Conservation (phyloP, 176 grass and related monocot genomes). For the Calamus simplicifolius region DNA sequence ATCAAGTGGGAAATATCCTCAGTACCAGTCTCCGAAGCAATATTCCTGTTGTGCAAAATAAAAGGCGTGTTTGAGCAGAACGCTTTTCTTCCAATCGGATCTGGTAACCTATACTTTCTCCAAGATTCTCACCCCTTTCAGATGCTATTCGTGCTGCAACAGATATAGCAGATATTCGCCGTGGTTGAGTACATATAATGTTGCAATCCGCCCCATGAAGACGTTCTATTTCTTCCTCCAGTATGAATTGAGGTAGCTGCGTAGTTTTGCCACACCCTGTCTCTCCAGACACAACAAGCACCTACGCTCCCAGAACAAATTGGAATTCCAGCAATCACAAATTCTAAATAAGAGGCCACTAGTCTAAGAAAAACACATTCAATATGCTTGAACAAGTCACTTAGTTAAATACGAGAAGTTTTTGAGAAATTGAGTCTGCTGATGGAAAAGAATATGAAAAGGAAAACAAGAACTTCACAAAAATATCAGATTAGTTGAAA, state of each 20-base stretch:
- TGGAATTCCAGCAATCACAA: neutral
- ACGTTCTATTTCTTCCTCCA: slow-evolving; percentile 81
- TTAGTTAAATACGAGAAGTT: too few species aligned
- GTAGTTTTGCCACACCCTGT: slow-evolving; percentile 98
- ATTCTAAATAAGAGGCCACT: neutral
- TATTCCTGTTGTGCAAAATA: slow-evolving; percentile 97
- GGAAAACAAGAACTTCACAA: too few species aligned
- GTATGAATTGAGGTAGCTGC: slow-evolving; percentile 89
- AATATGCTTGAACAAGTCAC: too few species aligned
- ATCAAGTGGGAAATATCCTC: too few species aligned
- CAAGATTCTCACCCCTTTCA: slow-evolving; percentile 82
- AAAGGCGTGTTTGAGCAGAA: slow-evolving; percentile 61
- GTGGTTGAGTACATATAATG: slow-evolving; percentile 96
- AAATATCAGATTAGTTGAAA: too few species aligned
- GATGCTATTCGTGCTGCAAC: slow-evolving; percentile 79
- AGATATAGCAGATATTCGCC: slow-evolving; percentile 93
- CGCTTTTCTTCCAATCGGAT: slow-evolving; percentile 85
- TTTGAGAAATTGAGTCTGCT: too few species aligned
- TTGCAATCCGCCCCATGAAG: slow-evolving; percentile 71
- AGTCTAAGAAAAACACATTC: too few species aligned
- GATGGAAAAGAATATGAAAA: too few species aligned
- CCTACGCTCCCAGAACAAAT: slow-evolving; percentile 36
- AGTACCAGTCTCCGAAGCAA: slow-evolving; percentile 83
- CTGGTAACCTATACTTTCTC: slow-evolving; percentile 90
- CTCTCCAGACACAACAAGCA: slow-evolving; percentile 94